A percentile compares a stretch with the other conserved stretches of the same genome.
Evolutionary conservation across 176 grass and related monocot species (phyloP).

Genomic region (Oryza officinalis): DNA sequence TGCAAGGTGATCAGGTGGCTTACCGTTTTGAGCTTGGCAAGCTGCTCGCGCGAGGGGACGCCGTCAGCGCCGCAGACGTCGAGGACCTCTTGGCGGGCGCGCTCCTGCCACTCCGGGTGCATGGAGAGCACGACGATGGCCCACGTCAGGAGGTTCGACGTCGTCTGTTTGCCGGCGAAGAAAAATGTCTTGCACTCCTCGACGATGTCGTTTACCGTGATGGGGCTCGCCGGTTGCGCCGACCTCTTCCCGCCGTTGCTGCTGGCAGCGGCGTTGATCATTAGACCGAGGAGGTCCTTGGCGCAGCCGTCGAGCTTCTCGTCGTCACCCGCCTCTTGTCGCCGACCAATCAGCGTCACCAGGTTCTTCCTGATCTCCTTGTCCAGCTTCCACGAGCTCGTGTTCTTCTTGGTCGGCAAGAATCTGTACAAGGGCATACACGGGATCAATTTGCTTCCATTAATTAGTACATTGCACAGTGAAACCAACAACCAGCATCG

Average conservation of each 20-base stretch:
- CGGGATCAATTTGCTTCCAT: not conserved
- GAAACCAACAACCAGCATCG: not conserved
- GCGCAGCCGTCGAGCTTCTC: conserved; percentile 50
- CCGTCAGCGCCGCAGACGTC: conserved; percentile 65
- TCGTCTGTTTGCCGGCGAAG: conserved; percentile 97
- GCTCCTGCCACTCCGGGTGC: conserved; percentile 97
- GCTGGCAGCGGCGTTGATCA: conserved; percentile 61
- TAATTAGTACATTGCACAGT: not conserved
- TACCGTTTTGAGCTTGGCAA: conserved; percentile 90
- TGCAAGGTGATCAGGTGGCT: not conserved
- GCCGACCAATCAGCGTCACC: conserved; percentile 61
- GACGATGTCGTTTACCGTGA: conserved; percentile 88
- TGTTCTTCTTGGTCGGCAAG: conserved; percentile 96
- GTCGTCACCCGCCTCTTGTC: conserved; percentile 42
- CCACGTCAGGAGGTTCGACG: conserved; percentile 97
- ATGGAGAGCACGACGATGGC: conserved; percentile 84
- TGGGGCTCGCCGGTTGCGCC: conserved; percentile 37
- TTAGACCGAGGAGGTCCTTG: conserved; percentile 80
- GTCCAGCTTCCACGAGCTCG: conserved; percentile 91
- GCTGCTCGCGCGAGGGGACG: conserved; percentile 75
- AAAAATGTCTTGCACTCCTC: conserved; percentile 98
- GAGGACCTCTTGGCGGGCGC: conserved; percentile 80
- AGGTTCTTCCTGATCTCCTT: conserved; percentile 93
- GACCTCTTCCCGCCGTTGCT: conserved; percentile 21
- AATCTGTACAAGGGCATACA: conserved; percentile 46